These are phyloP conservation scores for Colletotrichum caudatum DNA, from an alignment of 2,329 filamentous ascomycete genomes.

Conservation along the genomic window DNA sequence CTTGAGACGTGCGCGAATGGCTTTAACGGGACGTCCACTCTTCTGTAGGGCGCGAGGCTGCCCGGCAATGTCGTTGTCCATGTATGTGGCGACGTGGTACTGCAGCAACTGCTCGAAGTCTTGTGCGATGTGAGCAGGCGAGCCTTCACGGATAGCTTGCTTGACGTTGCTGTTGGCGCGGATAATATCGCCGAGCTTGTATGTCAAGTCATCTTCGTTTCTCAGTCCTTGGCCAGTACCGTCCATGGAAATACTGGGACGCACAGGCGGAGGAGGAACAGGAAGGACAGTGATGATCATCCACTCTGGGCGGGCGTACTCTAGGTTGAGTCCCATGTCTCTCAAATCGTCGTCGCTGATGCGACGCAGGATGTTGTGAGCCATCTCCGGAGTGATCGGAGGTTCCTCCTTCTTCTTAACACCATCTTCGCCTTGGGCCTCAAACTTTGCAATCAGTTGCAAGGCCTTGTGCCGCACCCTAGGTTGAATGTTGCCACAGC, in stretches of 20 bases:
- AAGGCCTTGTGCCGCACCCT: constrained; percentile 89
- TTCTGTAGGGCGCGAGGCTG: constrained; percentile 96
- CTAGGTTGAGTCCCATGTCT: constrained; percentile 90
- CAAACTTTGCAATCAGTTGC: constrained; percentile 80
- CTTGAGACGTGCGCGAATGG: constrained; percentile 96
- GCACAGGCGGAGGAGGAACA: constrained; percentile 94
- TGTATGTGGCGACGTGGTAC: constrained; percentile 98
- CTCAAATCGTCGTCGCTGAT: constrained; percentile 85
- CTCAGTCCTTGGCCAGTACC: constrained; percentile 92
- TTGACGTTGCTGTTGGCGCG: constrained; percentile 96
- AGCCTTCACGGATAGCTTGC: constrained; percentile 90
- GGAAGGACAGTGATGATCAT: constrained; percentile 96
- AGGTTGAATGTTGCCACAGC: constrained; percentile 92
- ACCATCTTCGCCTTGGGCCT: constrained; percentile 83
- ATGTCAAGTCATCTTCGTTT: constrained; percentile 98
- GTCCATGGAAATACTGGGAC: constrained; percentile 97
- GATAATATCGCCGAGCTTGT: constrained; percentile 98
- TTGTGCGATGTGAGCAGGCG: constrained; percentile 87
- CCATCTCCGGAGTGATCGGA: constrained; percentile 84
- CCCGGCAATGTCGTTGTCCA: constrained; percentile 99
- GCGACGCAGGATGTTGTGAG: constrained; percentile 86
- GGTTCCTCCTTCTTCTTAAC: constrained; percentile 80
- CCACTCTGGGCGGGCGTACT: constrained; percentile 98
- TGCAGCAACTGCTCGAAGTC: constrained; percentile 95
- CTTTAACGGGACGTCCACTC: constrained; percentile 95